phyloP scores from a whole-genome alignment of 257 asterid genomes.

The Euphrasia confusa region DNA sequence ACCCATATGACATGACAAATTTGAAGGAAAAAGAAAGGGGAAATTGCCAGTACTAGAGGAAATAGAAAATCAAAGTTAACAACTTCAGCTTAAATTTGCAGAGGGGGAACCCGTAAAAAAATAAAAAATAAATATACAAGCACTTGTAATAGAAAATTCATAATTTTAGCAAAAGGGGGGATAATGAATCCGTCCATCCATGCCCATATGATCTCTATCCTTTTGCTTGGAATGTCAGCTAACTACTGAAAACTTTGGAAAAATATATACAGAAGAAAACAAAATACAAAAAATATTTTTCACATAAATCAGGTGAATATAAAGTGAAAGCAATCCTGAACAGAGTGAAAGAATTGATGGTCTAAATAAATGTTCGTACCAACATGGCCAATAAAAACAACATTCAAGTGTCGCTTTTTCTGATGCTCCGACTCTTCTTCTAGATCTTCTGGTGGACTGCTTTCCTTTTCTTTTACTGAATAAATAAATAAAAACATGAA shows the following conservation, averaged over 20 bases:
- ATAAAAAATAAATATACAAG: not conserved
- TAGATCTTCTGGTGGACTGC: slow-evolving; percentile 38
- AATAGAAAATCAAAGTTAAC: no score
- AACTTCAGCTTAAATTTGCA: no score
- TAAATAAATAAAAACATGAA: slow-evolving; percentile 17
- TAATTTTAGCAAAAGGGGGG: not conserved
- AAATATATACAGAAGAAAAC: not conserved
- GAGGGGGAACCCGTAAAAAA: no score
- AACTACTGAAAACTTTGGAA: not conserved
- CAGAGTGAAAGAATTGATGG: slow-evolving; percentile 1
- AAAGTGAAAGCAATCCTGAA: not conserved
- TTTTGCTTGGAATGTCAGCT: not conserved
- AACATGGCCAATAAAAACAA: slow-evolving; percentile 93
- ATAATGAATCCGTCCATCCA: not conserved
- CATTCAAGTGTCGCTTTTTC: slow-evolving; percentile 84
- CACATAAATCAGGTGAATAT: not conserved
- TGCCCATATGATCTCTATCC: not conserved
- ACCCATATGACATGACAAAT: not conserved
- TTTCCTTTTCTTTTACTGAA: slow-evolving; percentile 46
- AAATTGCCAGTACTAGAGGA: no score
- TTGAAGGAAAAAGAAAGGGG: no score
- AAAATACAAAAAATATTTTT: not conserved
- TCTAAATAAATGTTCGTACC: slow-evolving; percentile 47
- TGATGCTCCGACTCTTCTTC: slow-evolving; percentile 42
- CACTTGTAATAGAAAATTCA: not conserved